Percentiles rank a stretch among this genome's conserved stretches.
These are phyloP conservation scores for Fonsecaea pedrosoi DNA, from an alignment of 2,329 filamentous ascomycete species.

Conservation along the genomic window DNA sequence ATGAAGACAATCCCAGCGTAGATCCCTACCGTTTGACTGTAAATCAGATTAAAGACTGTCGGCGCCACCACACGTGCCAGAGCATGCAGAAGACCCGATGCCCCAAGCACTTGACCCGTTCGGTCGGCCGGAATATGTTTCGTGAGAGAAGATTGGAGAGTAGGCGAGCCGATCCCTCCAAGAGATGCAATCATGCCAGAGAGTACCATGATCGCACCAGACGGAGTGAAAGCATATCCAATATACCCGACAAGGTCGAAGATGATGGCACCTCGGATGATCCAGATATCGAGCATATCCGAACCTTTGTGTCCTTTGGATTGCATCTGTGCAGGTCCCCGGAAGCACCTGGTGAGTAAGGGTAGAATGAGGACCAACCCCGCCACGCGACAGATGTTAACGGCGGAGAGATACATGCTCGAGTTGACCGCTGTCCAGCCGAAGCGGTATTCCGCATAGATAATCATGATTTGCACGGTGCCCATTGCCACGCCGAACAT, in stretches of 20 bases:
- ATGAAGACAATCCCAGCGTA: conserved; percentile 87
- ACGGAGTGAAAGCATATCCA: conserved; percentile 73
- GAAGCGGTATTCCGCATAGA: conserved; percentile 83
- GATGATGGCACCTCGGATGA: conserved; percentile 76
- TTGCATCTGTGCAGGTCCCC: conserved; percentile 48
- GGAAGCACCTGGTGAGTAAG: conserved; percentile 75
- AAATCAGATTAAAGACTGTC: conserved; percentile 83
- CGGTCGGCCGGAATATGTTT: conserved; percentile 87
- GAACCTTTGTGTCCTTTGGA: conserved; percentile 68
- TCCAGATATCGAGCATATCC: conserved; percentile 75
- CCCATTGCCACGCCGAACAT: conserved; percentile 84
- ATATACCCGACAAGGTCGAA: conserved; percentile 78
- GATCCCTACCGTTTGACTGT: conserved; percentile 76
- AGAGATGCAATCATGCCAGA: conserved; percentile 76
- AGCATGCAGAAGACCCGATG: conserved; percentile 83
- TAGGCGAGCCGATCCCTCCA: conserved; percentile 85
- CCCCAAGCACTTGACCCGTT: conserved; percentile 87
- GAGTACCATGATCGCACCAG: conserved; percentile 69
- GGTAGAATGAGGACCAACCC: conserved; percentile 79
- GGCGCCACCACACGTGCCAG: conserved; percentile 80
- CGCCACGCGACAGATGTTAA: conserved; percentile 77
- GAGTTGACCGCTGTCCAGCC: conserved; percentile 82
- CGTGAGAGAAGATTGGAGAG: conserved; percentile 80
- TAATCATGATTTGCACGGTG: conserved; percentile 76
- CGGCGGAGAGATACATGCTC: conserved; percentile 78